Conservation (phyloP, 371 early-diverging fungal species). For the Funneliformis caledonium region DNA sequence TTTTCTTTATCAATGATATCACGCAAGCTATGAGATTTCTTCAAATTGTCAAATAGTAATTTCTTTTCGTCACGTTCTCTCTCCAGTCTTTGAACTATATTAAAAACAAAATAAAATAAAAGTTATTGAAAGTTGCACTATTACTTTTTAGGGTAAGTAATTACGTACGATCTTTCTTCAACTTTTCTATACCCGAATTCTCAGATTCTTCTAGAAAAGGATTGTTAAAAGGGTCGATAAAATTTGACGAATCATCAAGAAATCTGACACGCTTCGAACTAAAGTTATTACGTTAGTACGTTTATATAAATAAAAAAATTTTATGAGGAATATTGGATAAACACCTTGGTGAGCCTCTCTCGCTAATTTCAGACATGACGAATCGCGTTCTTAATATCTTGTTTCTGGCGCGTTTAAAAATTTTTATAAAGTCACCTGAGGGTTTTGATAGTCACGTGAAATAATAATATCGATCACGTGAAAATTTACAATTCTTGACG, state of each 20-base stretch:
- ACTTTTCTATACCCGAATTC: neutral
- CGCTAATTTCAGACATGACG: neutral
- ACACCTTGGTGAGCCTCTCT: neutral
- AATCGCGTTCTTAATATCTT: neutral
- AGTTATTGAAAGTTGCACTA: too few species aligned
- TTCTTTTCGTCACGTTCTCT: neutral
- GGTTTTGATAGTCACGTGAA: too few species aligned
- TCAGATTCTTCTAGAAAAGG: neutral
- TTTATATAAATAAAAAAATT: neutral
- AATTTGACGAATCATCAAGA: neutral
- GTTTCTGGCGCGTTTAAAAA: too few species aligned
- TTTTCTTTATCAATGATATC: neutral
- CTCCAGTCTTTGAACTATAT: neutral
- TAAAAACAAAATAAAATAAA: neutral
- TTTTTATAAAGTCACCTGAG: too few species aligned
- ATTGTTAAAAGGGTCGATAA: neutral
- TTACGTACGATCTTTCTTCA: neutral
- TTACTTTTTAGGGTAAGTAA: neutral
- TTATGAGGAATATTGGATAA: neutral
- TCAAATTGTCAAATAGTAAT: neutral
- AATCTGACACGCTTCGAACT: neutral
- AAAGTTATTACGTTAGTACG: neutral
- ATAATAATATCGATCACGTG: too few species aligned
- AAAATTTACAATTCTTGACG: too few species aligned
- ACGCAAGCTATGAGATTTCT: neutral